Conservation (phyloP, 768 basidiomycete genomes). For the Russula brevipes region DNA sequence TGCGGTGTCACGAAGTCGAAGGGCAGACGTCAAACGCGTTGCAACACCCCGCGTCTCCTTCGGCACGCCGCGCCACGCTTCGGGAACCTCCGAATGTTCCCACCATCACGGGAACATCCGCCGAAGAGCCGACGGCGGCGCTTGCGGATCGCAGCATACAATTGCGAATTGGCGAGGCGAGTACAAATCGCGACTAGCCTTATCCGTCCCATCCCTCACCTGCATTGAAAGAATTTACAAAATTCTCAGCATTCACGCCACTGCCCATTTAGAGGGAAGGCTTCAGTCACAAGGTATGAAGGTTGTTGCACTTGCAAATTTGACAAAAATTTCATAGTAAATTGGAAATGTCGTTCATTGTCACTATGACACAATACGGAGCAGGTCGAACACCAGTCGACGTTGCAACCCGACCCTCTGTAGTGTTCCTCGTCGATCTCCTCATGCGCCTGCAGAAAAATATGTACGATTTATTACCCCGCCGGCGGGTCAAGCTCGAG, state of each 20-base stretch:
- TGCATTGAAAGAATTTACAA: background rate
- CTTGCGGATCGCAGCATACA: too few relatives aligned
- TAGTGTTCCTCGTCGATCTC: too few relatives aligned
- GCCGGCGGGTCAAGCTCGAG: background rate
- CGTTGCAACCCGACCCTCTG: background rate
- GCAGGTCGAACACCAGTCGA: background rate
- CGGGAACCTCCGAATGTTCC: conserved; percentile 10
- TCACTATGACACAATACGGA: background rate
- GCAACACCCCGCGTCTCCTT: background rate
- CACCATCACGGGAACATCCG: too few relatives aligned
- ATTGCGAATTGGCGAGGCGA: background rate
- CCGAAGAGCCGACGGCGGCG: too few relatives aligned
- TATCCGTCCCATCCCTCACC: background rate
- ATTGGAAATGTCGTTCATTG: background rate
- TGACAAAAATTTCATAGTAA: background rate
- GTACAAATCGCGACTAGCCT: background rate
- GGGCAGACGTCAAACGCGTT: too few relatives aligned
- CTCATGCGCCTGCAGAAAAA: background rate
- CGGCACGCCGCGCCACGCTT: conserved; percentile 6
- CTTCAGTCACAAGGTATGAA: background rate
- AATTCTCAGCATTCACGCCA: too few relatives aligned
- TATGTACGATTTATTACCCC: background rate
- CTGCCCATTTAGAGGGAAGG: background rate
- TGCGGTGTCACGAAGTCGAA: conserved; percentile 2
- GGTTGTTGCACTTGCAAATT: background rate